These are phyloP conservation scores for Arabis hirsuta DNA, from an alignment of 345 rosid genomes.

Conservation along the genomic window DNA sequence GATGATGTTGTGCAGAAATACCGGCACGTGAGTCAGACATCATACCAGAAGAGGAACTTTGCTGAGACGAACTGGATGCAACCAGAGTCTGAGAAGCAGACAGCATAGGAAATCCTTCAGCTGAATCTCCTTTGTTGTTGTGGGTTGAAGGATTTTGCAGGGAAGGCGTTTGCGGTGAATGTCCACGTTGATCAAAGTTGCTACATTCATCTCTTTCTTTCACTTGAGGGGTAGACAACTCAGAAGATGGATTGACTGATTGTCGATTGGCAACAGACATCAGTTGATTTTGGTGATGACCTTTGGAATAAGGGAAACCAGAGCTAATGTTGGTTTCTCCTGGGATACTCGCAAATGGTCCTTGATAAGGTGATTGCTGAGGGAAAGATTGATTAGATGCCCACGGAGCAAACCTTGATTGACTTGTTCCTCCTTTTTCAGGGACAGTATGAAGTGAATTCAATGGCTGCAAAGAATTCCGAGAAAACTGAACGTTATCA, in stretches of 20 bases:
- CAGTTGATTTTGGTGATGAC: conserved; percentile 46
- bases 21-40: conserved; percentile 41
- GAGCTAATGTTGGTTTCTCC: conserved; percentile 48
- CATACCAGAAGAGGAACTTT: conserved; percentile 38
- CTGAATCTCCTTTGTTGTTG: conserved; percentile 30
- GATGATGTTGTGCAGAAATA: conserved; percentile 45
- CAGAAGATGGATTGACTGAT: conserved; percentile 41
- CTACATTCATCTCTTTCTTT: conserved; percentile 42
- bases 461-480: conserved; percentile 39
- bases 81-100: conserved; percentile 44
- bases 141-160: neutral
- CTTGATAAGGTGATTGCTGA: conserved; percentile 46
- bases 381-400: conserved; percentile 46
- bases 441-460: conserved; percentile 40
- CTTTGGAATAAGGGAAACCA: conserved; percentile 51
- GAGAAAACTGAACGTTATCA: conserved; percentile 48
- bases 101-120: conserved; percentile 50
- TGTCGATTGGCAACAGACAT: conserved; percentile 45
- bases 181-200: conserved; percentile 53
- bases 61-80: conserved; percentile 46
- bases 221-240: conserved; percentile 43
- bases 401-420: conserved; percentile 46
- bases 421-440: conserved; percentile 48
- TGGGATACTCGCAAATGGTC: conserved; percentile 40
- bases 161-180: conserved; percentile 46